phyloP scores from a whole-genome alignment of 192 early-diverging fungal species.

The Coemansia sp. region DNA sequence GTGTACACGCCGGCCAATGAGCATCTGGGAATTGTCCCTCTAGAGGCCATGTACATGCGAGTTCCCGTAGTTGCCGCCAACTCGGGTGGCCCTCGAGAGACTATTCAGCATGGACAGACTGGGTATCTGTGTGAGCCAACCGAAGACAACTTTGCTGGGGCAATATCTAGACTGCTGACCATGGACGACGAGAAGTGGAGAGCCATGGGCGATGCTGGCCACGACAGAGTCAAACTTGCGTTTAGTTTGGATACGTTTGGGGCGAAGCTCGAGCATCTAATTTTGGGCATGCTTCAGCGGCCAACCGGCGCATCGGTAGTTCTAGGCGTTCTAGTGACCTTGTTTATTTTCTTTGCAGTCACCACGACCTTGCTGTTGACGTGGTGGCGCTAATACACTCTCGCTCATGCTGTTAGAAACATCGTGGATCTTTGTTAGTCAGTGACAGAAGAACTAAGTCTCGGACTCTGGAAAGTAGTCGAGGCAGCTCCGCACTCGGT shows the following conservation, averaged over 20 bases:
- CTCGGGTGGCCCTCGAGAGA: constrained; percentile 84
- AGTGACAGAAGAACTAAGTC: not conserved
- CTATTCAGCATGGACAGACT: constrained; percentile 67
- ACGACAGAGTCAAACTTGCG: constrained; percentile 56
- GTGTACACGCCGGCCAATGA: constrained; percentile 92
- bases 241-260: constrained; percentile 73
- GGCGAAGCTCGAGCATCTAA: constrained; percentile 62
- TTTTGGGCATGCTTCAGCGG: constrained; percentile 46
- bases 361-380: constrained; percentile 5
- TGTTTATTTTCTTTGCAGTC: constrained; percentile 35
- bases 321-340: constrained; percentile 33
- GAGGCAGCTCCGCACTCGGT: constrained; percentile 47
- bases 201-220: constrained; percentile 67
- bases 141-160: constrained; percentile 62
- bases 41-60: constrained; percentile 90
- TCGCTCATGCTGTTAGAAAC: not conserved
- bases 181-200: constrained; percentile 19
- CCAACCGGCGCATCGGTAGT: constrained; percentile 24
- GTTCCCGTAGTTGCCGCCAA: constrained; percentile 87
- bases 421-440: not conserved
- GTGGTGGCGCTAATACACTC: not conserved
- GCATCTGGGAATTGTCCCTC: constrained; percentile 96
- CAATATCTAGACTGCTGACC: constrained; percentile 56
- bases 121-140: constrained; percentile 71
- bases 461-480: constrained; percentile 23